These are phyloP conservation scores for Vigna reflexopilosa DNA, from an alignment of 306 rosid genomes.

Conservation along the genomic window DNA sequence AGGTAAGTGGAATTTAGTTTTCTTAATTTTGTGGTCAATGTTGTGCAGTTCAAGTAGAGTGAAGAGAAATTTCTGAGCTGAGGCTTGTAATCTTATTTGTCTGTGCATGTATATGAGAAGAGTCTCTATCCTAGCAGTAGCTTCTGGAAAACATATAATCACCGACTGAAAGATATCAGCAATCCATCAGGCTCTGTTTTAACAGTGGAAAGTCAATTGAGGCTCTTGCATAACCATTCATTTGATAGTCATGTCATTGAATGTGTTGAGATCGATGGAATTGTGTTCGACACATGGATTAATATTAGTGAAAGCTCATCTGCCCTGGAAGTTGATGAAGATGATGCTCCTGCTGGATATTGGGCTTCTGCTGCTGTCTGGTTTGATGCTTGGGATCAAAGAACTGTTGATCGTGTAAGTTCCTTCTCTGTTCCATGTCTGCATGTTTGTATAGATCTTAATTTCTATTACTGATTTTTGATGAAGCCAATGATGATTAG, in stretches of 20 bases:
- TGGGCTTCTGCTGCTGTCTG: constrained; percentile 95
- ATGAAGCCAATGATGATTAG: constrained; percentile 21
- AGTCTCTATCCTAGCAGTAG: constrained; percentile 91
- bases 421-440: constrained; percentile 38
- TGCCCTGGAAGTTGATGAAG: constrained; percentile 57
- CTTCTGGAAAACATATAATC: constrained; percentile 86
- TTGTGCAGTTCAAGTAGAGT: constrained; percentile 36
- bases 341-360: constrained; percentile 71
- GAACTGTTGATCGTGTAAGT: constrained; percentile 91
- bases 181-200: constrained; percentile 60
- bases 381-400: constrained; percentile 91
- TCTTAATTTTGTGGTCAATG: constrained; percentile 47
- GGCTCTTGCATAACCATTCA: constrained; percentile 60
- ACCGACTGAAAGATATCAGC: constrained; percentile 59
- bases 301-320: constrained; percentile 61
- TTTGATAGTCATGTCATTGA: constrained; percentile 65
- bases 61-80: constrained; percentile 45
- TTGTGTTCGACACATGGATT: constrained; percentile 83
- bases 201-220: constrained; percentile 56
- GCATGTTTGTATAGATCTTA: constrained; percentile 27
- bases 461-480: constrained; percentile 18
- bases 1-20: constrained; percentile 61
- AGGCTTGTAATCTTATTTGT: constrained; percentile 48
- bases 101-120: constrained; percentile 60
- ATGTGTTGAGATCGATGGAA: constrained; percentile 92